Percentiles rank a stretch among this genome's conserved stretches.
phyloP scores from a whole-genome alignment of 257 asterid genomes.

The Cordia subcordata region DNA sequence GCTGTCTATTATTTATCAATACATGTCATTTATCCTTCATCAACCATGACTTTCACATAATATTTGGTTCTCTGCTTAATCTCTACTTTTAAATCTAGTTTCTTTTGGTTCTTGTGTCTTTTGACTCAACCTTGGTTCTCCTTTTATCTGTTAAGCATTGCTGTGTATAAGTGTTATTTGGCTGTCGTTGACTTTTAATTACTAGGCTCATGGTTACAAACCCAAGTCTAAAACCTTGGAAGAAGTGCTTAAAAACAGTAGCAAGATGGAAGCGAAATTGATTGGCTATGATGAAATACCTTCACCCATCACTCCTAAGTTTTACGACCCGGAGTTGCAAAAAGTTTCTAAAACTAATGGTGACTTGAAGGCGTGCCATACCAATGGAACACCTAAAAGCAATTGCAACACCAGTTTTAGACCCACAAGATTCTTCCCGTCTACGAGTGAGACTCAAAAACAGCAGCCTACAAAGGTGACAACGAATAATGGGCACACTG shows the following conservation, averaged over 20 bases:
- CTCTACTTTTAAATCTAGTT: not conserved
- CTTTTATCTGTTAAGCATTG: not conserved
- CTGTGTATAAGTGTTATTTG: not conserved
- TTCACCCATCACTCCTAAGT: conserved; percentile 17
- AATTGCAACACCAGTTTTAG: conserved; percentile 18
- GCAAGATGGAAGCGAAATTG: conserved; percentile 52
- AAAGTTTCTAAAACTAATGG: conserved; percentile 31
- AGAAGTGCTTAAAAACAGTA: conserved; percentile 49
- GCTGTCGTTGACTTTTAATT: conserved; percentile 19
- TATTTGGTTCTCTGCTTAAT: too few relatives aligned
- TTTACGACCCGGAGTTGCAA: conserved; percentile 19
- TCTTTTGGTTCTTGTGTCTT: conserved; percentile 1
- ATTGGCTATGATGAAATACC: conserved; percentile 78
- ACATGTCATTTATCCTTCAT: too few relatives aligned
- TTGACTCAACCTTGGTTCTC: not conserved
- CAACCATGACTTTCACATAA: too few relatives aligned
- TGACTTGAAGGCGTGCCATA: conserved; percentile 24
- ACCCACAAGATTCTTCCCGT: conserved; percentile 17
- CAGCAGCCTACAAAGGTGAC: conserved; percentile 14
- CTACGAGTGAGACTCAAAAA: conserved; percentile 24
- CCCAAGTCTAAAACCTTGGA: conserved; percentile 50
- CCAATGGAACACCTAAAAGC: conserved; percentile 22
- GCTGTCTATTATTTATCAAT: too few relatives aligned
- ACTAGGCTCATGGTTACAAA: conserved; percentile 70
- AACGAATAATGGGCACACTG: conserved; percentile 15